Conservation (phyloP, 225 moss, liverwort and hornwort genomes). For the Bryoerythrophyllum caledonicum region DNA sequence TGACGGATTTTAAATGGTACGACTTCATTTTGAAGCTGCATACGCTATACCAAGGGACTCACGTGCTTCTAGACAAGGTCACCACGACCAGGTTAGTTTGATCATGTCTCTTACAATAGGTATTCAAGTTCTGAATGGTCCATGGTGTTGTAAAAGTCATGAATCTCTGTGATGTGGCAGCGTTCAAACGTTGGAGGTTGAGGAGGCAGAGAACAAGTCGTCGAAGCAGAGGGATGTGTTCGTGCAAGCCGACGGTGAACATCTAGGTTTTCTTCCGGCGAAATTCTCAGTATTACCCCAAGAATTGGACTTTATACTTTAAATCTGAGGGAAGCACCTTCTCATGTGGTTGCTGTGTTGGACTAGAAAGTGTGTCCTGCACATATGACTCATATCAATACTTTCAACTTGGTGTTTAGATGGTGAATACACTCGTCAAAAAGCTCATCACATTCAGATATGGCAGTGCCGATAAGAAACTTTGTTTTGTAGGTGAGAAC, state of each 20-base stretch:
- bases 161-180: conserved; percentile 15
- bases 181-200: conserved; percentile 56
- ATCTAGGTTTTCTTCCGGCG: conserved; percentile 61
- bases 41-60: conserved; percentile 65
- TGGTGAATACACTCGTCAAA: too few relatives aligned
- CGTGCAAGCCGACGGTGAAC: conserved; percentile 82
- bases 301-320: conserved; percentile 49
- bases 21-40: conserved; percentile 66
- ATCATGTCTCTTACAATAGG: too few relatives aligned
- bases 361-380: too few relatives aligned
- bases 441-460: too few relatives aligned
- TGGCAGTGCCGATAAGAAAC: too few relatives aligned
- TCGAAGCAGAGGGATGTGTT: conserved; percentile 40
- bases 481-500: too few relatives aligned
- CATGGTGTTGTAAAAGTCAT: neutral
- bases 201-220: conserved; percentile 44
- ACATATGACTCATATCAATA: too few relatives aligned
- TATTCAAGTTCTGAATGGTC: too few relatives aligned
- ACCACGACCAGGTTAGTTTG: conserved; percentile 36
- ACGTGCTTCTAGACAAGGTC: conserved; percentile 52
- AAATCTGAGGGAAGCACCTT: neutral
- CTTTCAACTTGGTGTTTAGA: too few relatives aligned
- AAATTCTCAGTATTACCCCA: conserved; percentile 62
- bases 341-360: conserved; percentile 9
- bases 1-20: conserved; percentile 70